Conservation (phyloP, 108 stramenopile genomes). For the Schizochytrium sp. region DNA sequence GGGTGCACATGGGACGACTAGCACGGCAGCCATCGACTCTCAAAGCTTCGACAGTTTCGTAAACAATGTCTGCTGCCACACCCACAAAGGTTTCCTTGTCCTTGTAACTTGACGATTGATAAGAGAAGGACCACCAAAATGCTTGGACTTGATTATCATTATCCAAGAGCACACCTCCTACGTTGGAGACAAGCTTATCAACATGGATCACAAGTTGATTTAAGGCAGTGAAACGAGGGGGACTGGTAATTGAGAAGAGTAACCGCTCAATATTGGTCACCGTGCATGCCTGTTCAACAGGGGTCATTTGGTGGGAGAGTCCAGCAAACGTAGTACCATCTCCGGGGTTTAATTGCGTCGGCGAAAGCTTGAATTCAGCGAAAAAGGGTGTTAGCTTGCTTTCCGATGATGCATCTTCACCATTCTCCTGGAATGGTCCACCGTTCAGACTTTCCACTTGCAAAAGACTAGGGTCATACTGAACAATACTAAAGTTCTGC, state of each 20-base stretch:
- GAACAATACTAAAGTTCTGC: constrained; percentile 69
- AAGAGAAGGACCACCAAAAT: constrained; percentile 40
- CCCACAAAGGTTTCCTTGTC: constrained; percentile 26
- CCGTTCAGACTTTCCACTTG: neutral
- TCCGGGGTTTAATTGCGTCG: neutral
- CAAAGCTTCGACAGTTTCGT: neutral
- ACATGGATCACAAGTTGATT: constrained; percentile 44
- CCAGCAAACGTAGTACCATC: constrained; percentile 42
- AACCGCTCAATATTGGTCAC: constrained; percentile 46
- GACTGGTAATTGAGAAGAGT: constrained; percentile 15
- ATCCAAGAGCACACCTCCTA: constrained; percentile 38
- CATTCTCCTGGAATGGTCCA: neutral
- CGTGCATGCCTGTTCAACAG: constrained; percentile 14
- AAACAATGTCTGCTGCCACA: neutral
- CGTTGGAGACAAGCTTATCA: constrained; percentile 55
- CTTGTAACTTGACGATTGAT: constrained; percentile 11
- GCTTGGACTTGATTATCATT: neutral
- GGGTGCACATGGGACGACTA: neutral
- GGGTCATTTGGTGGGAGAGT: constrained; percentile 16
- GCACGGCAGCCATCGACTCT: constrained; percentile 6
- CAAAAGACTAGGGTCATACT: constrained; percentile 69
- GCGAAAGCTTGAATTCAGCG: neutral
- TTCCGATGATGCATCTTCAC: neutral
- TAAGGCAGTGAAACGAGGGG: constrained; percentile 32
- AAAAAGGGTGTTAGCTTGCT: neutral